Evolutionary conservation across 352 stramenopile species (phyloP).

Genomic region (Peronospora belbahrii): DNA sequence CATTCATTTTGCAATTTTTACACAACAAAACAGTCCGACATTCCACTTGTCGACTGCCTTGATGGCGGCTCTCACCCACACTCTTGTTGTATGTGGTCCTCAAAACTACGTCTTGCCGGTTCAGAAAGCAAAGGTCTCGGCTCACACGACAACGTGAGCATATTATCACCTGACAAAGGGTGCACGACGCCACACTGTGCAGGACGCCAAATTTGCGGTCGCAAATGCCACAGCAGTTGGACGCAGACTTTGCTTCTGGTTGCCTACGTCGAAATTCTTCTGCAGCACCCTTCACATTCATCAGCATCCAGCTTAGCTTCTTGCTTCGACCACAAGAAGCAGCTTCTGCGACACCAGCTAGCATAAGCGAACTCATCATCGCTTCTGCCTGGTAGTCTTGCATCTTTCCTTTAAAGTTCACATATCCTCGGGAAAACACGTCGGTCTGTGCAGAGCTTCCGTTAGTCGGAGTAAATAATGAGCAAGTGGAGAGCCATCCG

Average conservation of each 20-base stretch:
- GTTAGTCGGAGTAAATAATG: constrained; percentile 15
- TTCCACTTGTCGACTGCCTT: constrained; percentile 9
- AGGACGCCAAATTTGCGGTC: constrained; percentile 31
- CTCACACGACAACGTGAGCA: constrained; percentile 33
- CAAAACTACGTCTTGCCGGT: background rate
- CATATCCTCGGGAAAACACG: constrained; percentile 18
- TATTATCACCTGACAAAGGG: constrained; percentile 27
- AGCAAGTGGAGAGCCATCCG: constrained; percentile 26
- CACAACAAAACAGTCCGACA: constrained; percentile 36
- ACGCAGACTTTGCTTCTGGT: constrained; percentile 3
- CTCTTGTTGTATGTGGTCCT: constrained; percentile 7
- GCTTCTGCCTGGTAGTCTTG: constrained; percentile 22
- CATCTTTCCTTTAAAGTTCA: constrained; percentile 24
- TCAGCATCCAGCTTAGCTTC: constrained; percentile 45
- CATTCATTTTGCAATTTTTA: constrained; percentile 42
- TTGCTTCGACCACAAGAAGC: constrained; percentile 47
- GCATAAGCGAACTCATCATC: constrained; percentile 17
- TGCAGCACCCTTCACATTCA: constrained; percentile 11
- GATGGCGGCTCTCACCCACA: constrained; percentile 12
- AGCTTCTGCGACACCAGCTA: constrained; percentile 21
- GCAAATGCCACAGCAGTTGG: constrained; percentile 29
- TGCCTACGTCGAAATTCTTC: constrained; percentile 13
- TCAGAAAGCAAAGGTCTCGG: constrained; percentile 25
- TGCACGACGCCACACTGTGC: constrained; percentile 25
- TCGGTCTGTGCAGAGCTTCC: constrained; percentile 4